A percentile compares a stretch with the other conserved stretches of the same genome.
phyloP scores from a whole-genome alignment of 2,329 filamentous ascomycete genomes.

The Aspergillus brunneoviolaceus region DNA sequence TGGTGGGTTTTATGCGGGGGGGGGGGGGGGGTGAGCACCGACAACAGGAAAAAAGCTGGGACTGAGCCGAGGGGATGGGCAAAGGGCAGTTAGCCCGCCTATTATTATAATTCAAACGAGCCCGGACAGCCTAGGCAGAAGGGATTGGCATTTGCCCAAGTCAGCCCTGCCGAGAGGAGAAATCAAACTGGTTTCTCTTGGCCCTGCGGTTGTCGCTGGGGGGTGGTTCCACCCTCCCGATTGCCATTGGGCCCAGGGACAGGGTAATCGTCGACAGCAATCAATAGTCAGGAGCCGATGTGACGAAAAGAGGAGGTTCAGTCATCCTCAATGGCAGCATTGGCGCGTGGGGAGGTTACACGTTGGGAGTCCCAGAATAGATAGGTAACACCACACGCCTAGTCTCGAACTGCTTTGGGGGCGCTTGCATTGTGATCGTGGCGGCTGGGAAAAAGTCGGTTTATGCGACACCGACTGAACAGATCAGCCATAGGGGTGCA shows the following conservation, averaged over 20 bases:
- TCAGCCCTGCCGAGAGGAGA: slow-evolving; percentile 1
- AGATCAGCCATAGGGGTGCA: not conserved
- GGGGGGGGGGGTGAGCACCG: not conserved
- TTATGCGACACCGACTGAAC: not conserved
- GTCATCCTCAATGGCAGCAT: not conserved
- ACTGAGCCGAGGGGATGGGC: not conserved
- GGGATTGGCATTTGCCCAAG: not conserved
- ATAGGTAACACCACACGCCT: not conserved
- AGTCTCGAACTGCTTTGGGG: not conserved
- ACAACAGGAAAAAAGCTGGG: not conserved
- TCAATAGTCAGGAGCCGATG: not conserved
- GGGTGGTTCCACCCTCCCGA: not conserved
- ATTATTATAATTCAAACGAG: not conserved
- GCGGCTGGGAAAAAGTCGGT: not conserved
- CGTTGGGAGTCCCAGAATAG: not conserved
- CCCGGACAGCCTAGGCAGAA: not conserved
- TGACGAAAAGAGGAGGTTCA: not conserved
- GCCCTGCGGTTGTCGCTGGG: slow-evolving; percentile 2
- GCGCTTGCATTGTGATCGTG: not conserved
- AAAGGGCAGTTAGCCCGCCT: not conserved
- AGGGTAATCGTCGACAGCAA: not conserved
- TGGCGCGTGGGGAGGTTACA: not conserved
- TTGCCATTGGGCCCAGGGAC: not conserved
- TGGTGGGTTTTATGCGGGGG: not conserved
- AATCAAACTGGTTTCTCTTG: not conserved